Evolutionary conservation across 129 eudicot genomes (phyloP).

Genomic region (Flaveria sonorensis): DNA sequence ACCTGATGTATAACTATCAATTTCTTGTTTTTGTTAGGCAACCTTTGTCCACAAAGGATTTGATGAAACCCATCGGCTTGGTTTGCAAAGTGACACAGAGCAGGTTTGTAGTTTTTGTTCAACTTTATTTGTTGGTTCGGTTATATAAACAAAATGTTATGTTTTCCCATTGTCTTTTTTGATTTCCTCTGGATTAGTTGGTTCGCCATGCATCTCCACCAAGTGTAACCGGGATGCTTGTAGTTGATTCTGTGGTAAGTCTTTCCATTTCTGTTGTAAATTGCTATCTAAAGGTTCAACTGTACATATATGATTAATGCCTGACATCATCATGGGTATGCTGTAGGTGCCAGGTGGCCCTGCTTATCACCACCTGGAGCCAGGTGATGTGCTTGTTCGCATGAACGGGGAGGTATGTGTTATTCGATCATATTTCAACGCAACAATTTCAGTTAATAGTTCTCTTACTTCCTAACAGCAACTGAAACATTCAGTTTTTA

Average conservation of each 20-base stretch:
- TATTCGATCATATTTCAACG: slow-evolving; percentile 5
- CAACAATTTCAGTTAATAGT: background rate
- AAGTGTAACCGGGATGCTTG: slow-evolving; percentile 98
- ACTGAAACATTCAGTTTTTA: slow-evolving; percentile 6
- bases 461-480: background rate
- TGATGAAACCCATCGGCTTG: slow-evolving; percentile 97
- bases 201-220: slow-evolving; percentile 93
- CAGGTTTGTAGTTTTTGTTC: slow-evolving; percentile 49
- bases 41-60: slow-evolving; percentile 97
- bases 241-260: slow-evolving; percentile 94
- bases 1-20: background rate
- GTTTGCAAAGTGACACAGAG: slow-evolving; percentile 82
- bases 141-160: background rate
- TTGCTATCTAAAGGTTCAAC: slow-evolving; percentile 11
- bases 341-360: slow-evolving; percentile 99
- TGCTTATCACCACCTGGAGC: slow-evolving; percentile 72
- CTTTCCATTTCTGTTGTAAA: slow-evolving; percentile 12
- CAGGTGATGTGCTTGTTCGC: slow-evolving; percentile 94
- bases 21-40: slow-evolving; percentile 50
- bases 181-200: slow-evolving; percentile 53
- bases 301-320: slow-evolving; percentile 11
- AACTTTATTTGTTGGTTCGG: background rate
- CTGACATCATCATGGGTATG: slow-evolving; percentile 25
- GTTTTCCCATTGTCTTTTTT: slow-evolving; percentile 8
- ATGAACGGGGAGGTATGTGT: slow-evolving; percentile 77